These are phyloP conservation scores for Emmonsiellopsis sp. DNA, from an alignment of 2,329 filamentous ascomycete genomes.

Conservation along the genomic window DNA sequence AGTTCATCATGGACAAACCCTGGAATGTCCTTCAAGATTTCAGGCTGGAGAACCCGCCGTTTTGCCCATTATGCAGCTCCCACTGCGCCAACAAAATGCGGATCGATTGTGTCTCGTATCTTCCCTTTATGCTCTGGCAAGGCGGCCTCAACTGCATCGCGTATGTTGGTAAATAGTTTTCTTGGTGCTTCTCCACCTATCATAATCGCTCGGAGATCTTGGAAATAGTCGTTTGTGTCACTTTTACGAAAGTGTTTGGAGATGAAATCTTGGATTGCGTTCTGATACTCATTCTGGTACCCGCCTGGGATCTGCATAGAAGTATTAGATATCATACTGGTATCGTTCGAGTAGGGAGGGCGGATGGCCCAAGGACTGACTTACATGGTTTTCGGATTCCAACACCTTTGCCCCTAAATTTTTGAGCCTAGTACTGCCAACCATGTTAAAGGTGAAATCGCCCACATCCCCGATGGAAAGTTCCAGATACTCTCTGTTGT, in stretches of 20 bases:
- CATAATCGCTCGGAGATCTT: background rate
- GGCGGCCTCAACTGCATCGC: background rate
- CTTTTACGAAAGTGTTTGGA: no score
- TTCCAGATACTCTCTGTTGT: conserved; percentile 1
- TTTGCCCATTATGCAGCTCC: conserved; percentile 3
- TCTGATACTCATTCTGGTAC: no score
- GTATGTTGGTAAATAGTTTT: background rate
- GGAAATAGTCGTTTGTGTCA: background rate
- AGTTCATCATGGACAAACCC: background rate
- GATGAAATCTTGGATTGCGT: no score
- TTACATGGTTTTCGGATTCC: no score
- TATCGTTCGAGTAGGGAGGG: no score
- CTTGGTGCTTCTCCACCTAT: conserved; percentile 4
- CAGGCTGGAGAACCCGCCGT: background rate
- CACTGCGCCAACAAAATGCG: background rate
- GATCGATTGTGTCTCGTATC: conserved; percentile 2
- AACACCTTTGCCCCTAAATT: background rate
- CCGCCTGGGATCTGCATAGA: no score
- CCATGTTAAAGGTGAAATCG: background rate
- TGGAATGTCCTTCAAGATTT: background rate
- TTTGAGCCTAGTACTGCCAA: background rate
- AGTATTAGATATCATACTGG: no score
- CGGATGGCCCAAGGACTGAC: no score
- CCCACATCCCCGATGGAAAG: background rate
- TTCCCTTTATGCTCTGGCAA: background rate